These are phyloP conservation scores for Sisymbrium irio DNA, from an alignment of 345 rosid genomes.

Conservation along the genomic window DNA sequence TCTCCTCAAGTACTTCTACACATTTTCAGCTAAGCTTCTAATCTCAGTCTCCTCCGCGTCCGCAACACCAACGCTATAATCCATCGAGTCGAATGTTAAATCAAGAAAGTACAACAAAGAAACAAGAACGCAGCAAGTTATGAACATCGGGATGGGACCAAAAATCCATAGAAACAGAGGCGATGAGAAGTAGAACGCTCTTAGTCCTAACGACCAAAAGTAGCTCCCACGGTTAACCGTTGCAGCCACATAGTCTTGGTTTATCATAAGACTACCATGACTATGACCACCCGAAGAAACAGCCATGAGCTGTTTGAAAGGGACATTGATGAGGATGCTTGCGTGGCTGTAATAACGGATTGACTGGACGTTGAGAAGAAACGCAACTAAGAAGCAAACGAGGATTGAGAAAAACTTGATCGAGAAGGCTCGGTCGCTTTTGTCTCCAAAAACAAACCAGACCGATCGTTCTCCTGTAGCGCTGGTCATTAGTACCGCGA, in stretches of 20 bases:
- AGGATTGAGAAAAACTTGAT: slow-evolving; percentile 68
- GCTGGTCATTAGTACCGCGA: slow-evolving; percentile 61
- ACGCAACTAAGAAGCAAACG: slow-evolving; percentile 66
- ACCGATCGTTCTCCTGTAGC: slow-evolving; percentile 29
- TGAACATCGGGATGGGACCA: slow-evolving; percentile 79
- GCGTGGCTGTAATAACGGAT: slow-evolving; percentile 90
- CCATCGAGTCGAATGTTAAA: slow-evolving; percentile 46
- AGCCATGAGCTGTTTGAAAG: slow-evolving; percentile 45
- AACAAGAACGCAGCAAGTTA: slow-evolving; percentile 56
- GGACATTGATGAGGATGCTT: slow-evolving; percentile 79
- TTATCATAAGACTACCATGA: slow-evolving; percentile 38
- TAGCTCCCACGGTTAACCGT: slow-evolving; percentile 77
- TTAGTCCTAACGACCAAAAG: slow-evolving; percentile 86
- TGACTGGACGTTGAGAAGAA: slow-evolving; percentile 67
- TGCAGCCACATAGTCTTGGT: slow-evolving; percentile 61
- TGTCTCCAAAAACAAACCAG: slow-evolving; percentile 52
- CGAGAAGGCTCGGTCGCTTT: slow-evolving; percentile 50
- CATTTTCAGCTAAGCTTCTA: slow-evolving; percentile 33
- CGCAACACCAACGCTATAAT: slow-evolving; percentile 37
- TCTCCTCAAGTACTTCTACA: slow-evolving; percentile 20
- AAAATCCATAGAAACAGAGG: slow-evolving; percentile 89
- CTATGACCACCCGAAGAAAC: slow-evolving; percentile 32
- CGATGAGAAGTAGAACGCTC: slow-evolving; percentile 86
- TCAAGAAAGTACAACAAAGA: slow-evolving; percentile 66
- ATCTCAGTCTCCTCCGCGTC: slow-evolving; percentile 27